Percentiles rank a stretch among this genome's conserved stretches.
Conservation (phyloP, 331 rosid species). For the Pyracantha coccinea region DNA sequence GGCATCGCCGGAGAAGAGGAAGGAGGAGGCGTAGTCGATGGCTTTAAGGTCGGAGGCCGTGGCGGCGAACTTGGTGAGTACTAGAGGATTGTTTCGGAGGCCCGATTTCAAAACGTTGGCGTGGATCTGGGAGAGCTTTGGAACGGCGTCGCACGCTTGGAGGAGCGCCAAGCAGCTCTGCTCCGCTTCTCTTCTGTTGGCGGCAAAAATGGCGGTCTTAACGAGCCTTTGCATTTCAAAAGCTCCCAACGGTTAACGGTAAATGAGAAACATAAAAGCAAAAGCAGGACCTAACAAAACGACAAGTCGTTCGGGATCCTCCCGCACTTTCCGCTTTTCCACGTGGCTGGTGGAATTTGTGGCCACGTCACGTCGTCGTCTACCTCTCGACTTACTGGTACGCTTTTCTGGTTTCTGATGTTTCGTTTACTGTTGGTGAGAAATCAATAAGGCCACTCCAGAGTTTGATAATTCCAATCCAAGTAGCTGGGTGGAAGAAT, state of each 20-base stretch:
- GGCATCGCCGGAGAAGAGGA: slow-evolving; percentile 44
- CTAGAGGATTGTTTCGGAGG: slow-evolving; percentile 54
- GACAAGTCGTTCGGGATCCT: background rate
- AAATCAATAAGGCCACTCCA: background rate
- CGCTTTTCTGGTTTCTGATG: background rate
- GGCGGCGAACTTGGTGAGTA: slow-evolving; percentile 85
- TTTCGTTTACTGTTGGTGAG: background rate
- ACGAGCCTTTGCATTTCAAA: slow-evolving; percentile 23
- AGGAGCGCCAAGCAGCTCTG: slow-evolving; percentile 64
- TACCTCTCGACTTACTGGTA: background rate
- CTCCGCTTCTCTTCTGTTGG: slow-evolving; percentile 46
- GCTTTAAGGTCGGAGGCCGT: slow-evolving; percentile 42
- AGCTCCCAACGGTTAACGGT: background rate
- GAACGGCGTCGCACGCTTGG: slow-evolving; percentile 32
- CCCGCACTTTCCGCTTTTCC: background rate
- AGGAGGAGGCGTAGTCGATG: slow-evolving; percentile 49
- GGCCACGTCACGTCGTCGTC: slow-evolving; percentile 42
- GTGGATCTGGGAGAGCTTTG: slow-evolving; percentile 50
- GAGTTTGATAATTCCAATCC: background rate
- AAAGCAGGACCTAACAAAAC: background rate
- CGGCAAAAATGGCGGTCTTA: background rate
- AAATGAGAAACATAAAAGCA: background rate
- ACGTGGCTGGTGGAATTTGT: slow-evolving; percentile 23
- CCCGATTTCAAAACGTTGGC: slow-evolving; percentile 56
- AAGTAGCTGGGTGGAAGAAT: slow-evolving; percentile 4